These are phyloP conservation scores for Ustilago shanxiensis DNA, from an alignment of 1,284 basidiomycete genomes.

Conservation along the genomic window DNA sequence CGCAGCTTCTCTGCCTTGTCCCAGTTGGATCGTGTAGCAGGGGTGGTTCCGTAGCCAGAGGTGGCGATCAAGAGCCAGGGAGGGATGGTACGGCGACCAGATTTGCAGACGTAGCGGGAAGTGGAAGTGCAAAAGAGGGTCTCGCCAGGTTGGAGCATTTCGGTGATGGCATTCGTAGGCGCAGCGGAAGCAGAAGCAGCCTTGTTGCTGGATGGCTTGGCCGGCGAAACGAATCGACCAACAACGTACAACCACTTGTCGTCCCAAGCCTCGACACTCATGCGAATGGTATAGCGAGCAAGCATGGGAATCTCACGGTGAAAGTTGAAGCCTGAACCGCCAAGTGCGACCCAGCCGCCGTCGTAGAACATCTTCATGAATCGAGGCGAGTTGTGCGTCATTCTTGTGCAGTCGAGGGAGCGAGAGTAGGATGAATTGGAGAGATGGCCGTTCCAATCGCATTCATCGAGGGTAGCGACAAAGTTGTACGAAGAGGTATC, in stretches of 20 bases:
- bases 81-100: constrained; percentile 57
- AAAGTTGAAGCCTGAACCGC: constrained; percentile 51
- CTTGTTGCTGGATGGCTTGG: neutral
- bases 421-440: constrained; percentile 55
- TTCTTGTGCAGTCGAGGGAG: constrained; percentile 51
- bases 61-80: constrained; percentile 62
- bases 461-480: constrained; percentile 50
- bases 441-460: constrained; percentile 58
- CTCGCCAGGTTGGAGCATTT: constrained; percentile 25
- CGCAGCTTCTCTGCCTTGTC: constrained; percentile 55
- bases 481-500: constrained; percentile 34
- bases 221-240: constrained; percentile 41
- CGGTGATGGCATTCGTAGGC: constrained; percentile 10
- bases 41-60: constrained; percentile 52
- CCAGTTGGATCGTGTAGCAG: constrained; percentile 53
- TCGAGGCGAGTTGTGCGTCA: constrained; percentile 36
- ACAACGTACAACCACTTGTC: constrained; percentile 62
- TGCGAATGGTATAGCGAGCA: constrained; percentile 46
- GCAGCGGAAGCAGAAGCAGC: neutral
- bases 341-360: constrained; percentile 51
- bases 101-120: constrained; percentile 59
- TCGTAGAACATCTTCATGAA: constrained; percentile 53
- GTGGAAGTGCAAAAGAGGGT: constrained; percentile 58
- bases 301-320: constrained; percentile 58
- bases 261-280: constrained; percentile 56